These are phyloP conservation scores for Colletotrichum musae DNA, from an alignment of 2,329 filamentous ascomycete genomes.

Conservation along the genomic window DNA sequence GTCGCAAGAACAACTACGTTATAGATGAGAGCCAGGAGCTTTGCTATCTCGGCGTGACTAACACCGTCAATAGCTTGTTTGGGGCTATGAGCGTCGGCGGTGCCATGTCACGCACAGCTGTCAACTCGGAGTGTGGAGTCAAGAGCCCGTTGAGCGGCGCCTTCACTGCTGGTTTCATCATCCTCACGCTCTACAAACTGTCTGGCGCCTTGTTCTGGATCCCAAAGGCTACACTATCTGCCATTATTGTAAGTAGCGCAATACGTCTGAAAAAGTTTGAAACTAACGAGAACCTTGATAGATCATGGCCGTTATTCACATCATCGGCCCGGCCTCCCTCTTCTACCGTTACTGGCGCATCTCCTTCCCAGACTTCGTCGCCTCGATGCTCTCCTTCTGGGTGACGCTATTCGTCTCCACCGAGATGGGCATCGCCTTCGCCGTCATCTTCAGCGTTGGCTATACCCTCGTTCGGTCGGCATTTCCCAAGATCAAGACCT, in stretches of 20 bases:
- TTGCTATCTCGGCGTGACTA: slow-evolving; percentile 73
- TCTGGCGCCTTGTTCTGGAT: slow-evolving; percentile 76
- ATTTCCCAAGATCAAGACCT: slow-evolving; percentile 60
- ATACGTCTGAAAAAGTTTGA: background rate
- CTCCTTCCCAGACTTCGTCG: slow-evolving; percentile 75
- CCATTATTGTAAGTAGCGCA: slow-evolving; percentile 66
- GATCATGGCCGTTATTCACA: slow-evolving; percentile 75
- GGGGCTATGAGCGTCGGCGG: slow-evolving; percentile 75
- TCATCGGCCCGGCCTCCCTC: slow-evolving; percentile 70
- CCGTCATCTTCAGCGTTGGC: slow-evolving; percentile 75
- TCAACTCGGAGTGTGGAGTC: slow-evolving; percentile 76
- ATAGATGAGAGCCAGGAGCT: slow-evolving; percentile 77
- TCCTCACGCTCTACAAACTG: slow-evolving; percentile 74
- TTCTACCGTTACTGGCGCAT: slow-evolving; percentile 77
- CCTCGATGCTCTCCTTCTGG: slow-evolving; percentile 75
- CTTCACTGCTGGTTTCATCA: slow-evolving; percentile 72
- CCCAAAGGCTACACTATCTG: slow-evolving; percentile 75
- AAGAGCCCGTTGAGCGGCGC: slow-evolving; percentile 73
- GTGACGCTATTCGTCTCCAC: slow-evolving; percentile 73
- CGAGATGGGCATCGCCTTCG: slow-evolving; percentile 71
- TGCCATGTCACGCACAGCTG: slow-evolving; percentile 77
- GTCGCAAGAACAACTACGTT: slow-evolving; percentile 72
- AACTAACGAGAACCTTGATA: slow-evolving; percentile 38
- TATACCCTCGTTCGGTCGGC: slow-evolving; percentile 72
- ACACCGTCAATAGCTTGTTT: slow-evolving; percentile 77